Evolutionary conservation across 2,329 filamentous ascomycete species (phyloP).

Genomic region (Aspergillus tanneri): DNA sequence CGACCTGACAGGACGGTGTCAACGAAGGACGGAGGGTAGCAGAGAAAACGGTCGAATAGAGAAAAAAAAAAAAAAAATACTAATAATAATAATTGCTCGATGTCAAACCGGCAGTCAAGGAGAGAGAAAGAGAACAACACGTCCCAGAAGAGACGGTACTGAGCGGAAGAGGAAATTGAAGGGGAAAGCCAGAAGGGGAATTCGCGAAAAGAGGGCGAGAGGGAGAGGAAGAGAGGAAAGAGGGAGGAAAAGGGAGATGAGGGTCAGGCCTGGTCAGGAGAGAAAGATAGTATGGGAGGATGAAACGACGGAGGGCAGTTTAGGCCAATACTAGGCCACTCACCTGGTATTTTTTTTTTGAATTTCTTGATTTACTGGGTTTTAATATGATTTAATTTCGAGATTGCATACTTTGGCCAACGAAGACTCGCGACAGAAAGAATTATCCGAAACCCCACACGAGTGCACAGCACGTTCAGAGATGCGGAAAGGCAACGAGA

Average conservation of each 20-base stretch:
- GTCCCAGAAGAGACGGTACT: slow-evolving; percentile 5
- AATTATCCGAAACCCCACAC: slow-evolving; percentile 3
- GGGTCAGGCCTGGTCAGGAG: background rate
- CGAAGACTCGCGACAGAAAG: background rate
- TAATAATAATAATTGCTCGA: no score
- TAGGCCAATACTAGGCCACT: slow-evolving; percentile 8
- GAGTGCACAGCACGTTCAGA: slow-evolving; percentile 10
- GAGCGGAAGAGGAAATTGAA: slow-evolving; percentile 3
- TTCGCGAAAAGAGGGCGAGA: background rate
- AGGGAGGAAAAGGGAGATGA: slow-evolving; percentile 6
- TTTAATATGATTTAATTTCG: background rate
- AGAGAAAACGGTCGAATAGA: slow-evolving; percentile 13
- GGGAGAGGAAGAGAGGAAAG: background rate
- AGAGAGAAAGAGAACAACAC: slow-evolving; percentile 9
- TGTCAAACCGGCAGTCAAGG: slow-evolving; percentile 24
- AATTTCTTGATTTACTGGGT: background rate
- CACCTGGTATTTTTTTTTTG: slow-evolving; percentile 4
- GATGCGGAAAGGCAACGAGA: background rate
- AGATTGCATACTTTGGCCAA: no score
- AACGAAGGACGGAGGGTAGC: slow-evolving; percentile 16
- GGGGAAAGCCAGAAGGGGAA: background rate
- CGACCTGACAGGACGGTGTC: slow-evolving; percentile 17
- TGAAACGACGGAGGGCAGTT: slow-evolving; percentile 21
- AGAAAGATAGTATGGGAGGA: slow-evolving; percentile 11
- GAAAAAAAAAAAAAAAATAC: slow-evolving; percentile 4